Conservation (phyloP, 148 eudicot genomes). For the Tetragonia tetragonoides region DNA sequence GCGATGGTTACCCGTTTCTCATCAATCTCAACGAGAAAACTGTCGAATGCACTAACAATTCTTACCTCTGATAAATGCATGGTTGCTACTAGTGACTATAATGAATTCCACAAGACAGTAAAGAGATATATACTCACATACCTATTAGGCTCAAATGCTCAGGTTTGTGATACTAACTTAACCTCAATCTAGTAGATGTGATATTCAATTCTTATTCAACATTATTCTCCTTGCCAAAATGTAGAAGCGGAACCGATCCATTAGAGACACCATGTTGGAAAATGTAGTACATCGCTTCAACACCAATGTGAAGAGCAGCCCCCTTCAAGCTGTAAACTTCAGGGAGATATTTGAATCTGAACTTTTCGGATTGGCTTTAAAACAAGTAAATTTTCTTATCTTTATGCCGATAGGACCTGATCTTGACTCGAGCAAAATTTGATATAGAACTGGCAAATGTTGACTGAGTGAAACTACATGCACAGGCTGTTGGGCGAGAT, state of each 20-base stretch:
- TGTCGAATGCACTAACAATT: slow-evolving; percentile 66
- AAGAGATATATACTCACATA: slow-evolving; percentile 52
- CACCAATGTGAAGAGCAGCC: slow-evolving; percentile 33
- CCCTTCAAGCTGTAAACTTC: slow-evolving; percentile 51
- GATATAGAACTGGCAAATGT: too few relatives aligned
- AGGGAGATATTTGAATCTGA: slow-evolving; percentile 65
- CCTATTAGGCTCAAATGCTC: slow-evolving; percentile 78
- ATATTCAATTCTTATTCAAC: background rate
- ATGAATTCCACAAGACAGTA: slow-evolving; percentile 69
- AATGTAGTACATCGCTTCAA: slow-evolving; percentile 35
- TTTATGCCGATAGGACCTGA: background rate
- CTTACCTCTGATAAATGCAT: slow-evolving; percentile 73
- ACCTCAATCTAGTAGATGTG: background rate
- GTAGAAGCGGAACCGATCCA: slow-evolving; percentile 54
- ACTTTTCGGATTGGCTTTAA: slow-evolving; percentile 70
- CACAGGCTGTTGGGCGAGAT: slow-evolving; percentile 67
- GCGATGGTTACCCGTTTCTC: slow-evolving; percentile 78
- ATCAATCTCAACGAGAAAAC: slow-evolving; percentile 70
- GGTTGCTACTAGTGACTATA: slow-evolving; percentile 88
- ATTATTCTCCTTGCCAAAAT: background rate
- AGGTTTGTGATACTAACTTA: slow-evolving; percentile 41
- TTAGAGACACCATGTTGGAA: slow-evolving; percentile 60
- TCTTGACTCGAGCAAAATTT: background rate
- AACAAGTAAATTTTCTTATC: slow-evolving; percentile 44
- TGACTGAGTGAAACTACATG: slow-evolving; percentile 3